These are phyloP conservation scores for Herpetospermum pedunculosum DNA, from an alignment of 306 rosid species.

Conservation along the genomic window DNA sequence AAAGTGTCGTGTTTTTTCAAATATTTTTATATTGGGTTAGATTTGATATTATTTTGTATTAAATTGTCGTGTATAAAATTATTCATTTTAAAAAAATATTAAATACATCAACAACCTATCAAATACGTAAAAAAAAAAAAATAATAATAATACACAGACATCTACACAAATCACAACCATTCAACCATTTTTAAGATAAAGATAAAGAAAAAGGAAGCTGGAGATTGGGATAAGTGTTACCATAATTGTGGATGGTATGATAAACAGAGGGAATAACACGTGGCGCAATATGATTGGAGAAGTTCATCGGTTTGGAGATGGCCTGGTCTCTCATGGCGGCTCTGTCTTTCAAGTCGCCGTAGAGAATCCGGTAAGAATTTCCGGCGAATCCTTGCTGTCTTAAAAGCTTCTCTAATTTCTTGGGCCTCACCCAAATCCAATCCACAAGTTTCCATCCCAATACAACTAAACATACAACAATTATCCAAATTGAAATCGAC, in stretches of 20 bases:
- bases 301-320: conserved; percentile 18
- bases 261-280: background rate
- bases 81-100: too few relatives aligned
- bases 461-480: background rate
- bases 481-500: background rate
- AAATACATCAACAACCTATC: too few relatives aligned
- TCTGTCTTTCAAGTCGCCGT: conserved; percentile 21
- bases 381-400: conserved; percentile 26
- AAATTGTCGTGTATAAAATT: too few relatives aligned
- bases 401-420: conserved; percentile 15
- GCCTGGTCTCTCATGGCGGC: conserved; percentile 4
- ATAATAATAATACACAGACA: too few relatives aligned
- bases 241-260: background rate
- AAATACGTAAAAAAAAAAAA: too few relatives aligned
- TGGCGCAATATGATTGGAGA: background rate
- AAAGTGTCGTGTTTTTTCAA: too few relatives aligned
- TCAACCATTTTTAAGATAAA: too few relatives aligned
- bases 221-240: background rate
- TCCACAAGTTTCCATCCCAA: conserved; percentile 14
- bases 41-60: too few relatives aligned
- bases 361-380: conserved; percentile 16
- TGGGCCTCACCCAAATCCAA: conserved; percentile 22
- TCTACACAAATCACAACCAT: too few relatives aligned
- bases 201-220: too few relatives aligned
- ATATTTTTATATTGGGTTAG: too few relatives aligned